Conservation (phyloP, 164 flowering plant species). For the Echeveria elegans region DNA sequence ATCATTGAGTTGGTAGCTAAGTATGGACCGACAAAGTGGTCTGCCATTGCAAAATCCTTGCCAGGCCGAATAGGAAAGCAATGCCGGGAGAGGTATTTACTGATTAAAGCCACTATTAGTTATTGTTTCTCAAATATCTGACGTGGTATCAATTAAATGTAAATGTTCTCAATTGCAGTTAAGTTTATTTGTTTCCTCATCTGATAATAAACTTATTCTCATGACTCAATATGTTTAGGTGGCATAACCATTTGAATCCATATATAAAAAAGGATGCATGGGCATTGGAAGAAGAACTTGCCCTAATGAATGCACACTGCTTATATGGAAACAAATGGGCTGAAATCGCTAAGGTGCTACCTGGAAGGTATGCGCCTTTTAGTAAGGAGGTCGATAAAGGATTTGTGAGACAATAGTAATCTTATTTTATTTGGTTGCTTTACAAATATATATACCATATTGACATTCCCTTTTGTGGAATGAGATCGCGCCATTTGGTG, state of each 20-base stretch:
- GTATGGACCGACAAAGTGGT: slow-evolving; percentile 95
- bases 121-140: no score
- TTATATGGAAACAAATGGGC: slow-evolving; percentile 93
- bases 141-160: no score
- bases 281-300: slow-evolving; percentile 82
- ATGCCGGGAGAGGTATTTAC: slow-evolving; percentile 84
- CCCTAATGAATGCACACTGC: slow-evolving; percentile 68
- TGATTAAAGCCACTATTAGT: neutral
- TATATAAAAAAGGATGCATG: slow-evolving; percentile 81
- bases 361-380: slow-evolving; percentile 64
- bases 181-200: neutral
- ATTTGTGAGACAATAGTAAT: neutral
- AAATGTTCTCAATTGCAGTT: neutral
- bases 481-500: neutral
- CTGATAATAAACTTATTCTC: no score
- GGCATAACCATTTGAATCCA: slow-evolving; percentile 99
- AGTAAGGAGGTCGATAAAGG: no score
- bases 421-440: neutral
- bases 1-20: slow-evolving; percentile 61
- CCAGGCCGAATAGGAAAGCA: slow-evolving; percentile 98
- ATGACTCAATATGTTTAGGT: slow-evolving; percentile 37
- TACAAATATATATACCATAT: neutral
- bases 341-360: slow-evolving; percentile 84
- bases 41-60: slow-evolving; percentile 82
- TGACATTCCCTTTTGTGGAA: neutral